These are phyloP conservation scores for Arachis hypogaea DNA, from an alignment of 306 rosid genomes.

Conservation along the genomic window DNA sequence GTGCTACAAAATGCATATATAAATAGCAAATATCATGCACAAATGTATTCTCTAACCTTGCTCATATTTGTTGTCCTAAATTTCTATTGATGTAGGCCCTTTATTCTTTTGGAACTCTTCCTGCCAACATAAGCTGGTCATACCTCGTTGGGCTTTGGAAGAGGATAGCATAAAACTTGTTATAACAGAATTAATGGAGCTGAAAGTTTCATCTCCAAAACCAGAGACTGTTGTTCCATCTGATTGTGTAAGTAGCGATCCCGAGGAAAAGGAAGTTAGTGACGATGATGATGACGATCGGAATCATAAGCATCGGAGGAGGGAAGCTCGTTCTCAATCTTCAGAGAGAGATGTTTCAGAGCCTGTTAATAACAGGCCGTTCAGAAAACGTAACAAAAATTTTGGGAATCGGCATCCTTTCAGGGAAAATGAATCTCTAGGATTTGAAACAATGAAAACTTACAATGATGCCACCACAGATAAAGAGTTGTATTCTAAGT, in stretches of 20 bases:
- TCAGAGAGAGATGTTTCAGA: slow-evolving; percentile 78
- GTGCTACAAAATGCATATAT: slow-evolving; percentile 9
- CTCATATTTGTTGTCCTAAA: slow-evolving; percentile 26
- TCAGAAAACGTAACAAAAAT: slow-evolving; percentile 72
- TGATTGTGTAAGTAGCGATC: slow-evolving; percentile 78
- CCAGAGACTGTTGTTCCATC: slow-evolving; percentile 63
- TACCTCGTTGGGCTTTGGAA: slow-evolving; percentile 46
- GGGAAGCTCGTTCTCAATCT: slow-evolving; percentile 76
- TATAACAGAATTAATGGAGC: slow-evolving; percentile 61
- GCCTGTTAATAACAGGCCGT: slow-evolving; percentile 74
- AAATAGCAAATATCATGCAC: slow-evolving; percentile 3
- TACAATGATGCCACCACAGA: slow-evolving; percentile 51
- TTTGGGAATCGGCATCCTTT: slow-evolving; percentile 69
- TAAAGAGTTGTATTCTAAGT: slow-evolving; percentile 62
- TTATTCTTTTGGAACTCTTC: slow-evolving; percentile 34
- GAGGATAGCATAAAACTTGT: slow-evolving; percentile 41
- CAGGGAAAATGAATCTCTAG: slow-evolving; percentile 79
- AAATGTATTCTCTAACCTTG: slow-evolving; percentile 23
- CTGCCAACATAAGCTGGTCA: slow-evolving; percentile 42
- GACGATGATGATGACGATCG: slow-evolving; percentile 97
- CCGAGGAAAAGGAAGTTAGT: slow-evolving; percentile 93
- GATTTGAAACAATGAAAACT: slow-evolving; percentile 60
- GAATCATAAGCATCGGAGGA: slow-evolving; percentile 91
- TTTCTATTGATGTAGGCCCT: slow-evolving; percentile 45
- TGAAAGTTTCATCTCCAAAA: slow-evolving; percentile 77